Evolutionary conservation across 495 filamentous ascomycete species (phyloP), one percentile per base, ranked within the genome.

Genomic region (Parathielavia appendiculata): DNA sequence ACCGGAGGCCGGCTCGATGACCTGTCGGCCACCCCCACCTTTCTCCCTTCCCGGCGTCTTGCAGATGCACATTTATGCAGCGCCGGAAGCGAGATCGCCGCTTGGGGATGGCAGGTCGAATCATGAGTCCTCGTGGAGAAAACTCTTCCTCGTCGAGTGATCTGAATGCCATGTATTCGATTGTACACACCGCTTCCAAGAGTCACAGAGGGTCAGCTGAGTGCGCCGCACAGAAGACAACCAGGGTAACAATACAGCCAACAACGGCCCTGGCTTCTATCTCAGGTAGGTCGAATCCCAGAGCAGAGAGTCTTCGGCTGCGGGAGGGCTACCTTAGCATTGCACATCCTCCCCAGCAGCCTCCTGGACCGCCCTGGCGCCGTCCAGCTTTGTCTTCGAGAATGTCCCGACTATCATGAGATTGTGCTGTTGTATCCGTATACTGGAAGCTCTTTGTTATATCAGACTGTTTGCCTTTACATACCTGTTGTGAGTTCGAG

Each of bases 121-220:
- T 57, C 59, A 57, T 41, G 4, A 10, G 35, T 17, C 19, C 39
- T 30, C 32, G 12, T 20, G 16, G 20, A 10, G 39, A 61, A 57
- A 61, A 47, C 19, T 61, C 59, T 61, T 50, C 19, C 53, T 47
- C n/a, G 32, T 17, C 51, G 39, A 61, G 48, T 57, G 59, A 56
- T 51, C n/a, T 6, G 26, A 30, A 30, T 30, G 26, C 26, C 26
- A 30, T 30, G n/a, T n/a, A 2, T 30, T 30, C 26, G 26, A 6
- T 19, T 30, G 23, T 32, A 36, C 54, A 61, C 59, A 61, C 59
- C 59, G 54, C 59, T 57, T 39, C 44, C 32, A 2, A 38, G 30
- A 38, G 44, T 20, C 32, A 17, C 9, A 13, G 7, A 30, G 12
- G 13, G 53, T 32, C 35, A 19, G 7, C 16, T 9, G 39, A 41